These are phyloP conservation scores for Deuterostichococcus epilithicus DNA, from an alignment of 139 green algal species.

Conservation along the genomic window DNA sequence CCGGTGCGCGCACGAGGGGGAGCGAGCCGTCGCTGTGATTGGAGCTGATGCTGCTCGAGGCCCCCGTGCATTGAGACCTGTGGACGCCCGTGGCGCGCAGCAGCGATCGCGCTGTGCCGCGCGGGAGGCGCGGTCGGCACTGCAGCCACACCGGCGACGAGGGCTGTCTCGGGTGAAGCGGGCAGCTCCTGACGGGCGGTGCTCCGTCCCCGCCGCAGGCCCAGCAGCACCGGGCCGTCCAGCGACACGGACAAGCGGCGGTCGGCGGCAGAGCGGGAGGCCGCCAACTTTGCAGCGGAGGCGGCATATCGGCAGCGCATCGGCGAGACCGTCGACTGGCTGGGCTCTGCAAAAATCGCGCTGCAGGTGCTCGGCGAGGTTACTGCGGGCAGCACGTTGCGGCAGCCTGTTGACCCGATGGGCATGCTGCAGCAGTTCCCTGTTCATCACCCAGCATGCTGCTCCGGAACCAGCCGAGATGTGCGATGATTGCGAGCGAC, in stretches of 20 bases:
- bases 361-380: conserved; percentile 34
- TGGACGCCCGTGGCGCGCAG: too few species aligned
- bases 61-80: too few species aligned
- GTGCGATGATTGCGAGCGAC: too few species aligned
- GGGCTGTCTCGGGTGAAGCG: background rate
- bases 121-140: too few species aligned
- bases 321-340: conserved; percentile 41
- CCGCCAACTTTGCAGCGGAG: background rate
- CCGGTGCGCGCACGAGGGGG: background rate
- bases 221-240: background rate
- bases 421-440: too few species aligned
- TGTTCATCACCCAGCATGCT: too few species aligned
- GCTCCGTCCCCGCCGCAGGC: background rate
- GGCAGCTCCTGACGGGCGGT: background rate
- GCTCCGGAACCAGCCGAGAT: too few species aligned
- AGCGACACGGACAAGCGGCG: background rate
- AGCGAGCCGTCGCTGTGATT: too few species aligned
- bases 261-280: background rate
- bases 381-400: too few species aligned
- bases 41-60: background rate
- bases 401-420: too few species aligned
- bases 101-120: too few species aligned
- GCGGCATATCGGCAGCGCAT: conserved; percentile 13
- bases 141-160: conserved; percentile 10
- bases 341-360: conserved; percentile 43